Evolutionary conservation across 805 yeast genomes (phyloP).

Genomic region (Grigorovia transvaalensis): DNA sequence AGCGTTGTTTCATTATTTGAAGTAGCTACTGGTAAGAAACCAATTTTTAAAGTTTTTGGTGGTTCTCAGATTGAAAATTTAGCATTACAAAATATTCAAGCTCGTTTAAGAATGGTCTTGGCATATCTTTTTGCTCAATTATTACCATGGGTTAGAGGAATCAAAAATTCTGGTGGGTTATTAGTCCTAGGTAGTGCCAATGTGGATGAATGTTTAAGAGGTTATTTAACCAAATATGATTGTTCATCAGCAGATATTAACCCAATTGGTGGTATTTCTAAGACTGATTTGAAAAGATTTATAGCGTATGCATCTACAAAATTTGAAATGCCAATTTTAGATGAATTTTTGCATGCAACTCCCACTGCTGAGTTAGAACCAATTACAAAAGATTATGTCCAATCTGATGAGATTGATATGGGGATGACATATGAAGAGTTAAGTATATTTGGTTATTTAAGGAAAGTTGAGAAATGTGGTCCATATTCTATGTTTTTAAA

Average conservation of each 20-base stretch:
- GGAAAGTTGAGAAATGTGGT: slow-evolving; percentile 92
- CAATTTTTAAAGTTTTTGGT: slow-evolving; percentile 85
- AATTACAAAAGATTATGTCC: slow-evolving; percentile 82
- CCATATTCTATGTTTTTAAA: slow-evolving; percentile 92
- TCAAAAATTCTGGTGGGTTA: slow-evolving; percentile 52
- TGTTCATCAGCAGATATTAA: slow-evolving; percentile 95
- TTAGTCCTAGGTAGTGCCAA: slow-evolving; percentile 92
- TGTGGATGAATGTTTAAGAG: slow-evolving; percentile 93
- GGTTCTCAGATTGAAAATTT: slow-evolving; percentile 86
- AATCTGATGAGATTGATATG: slow-evolving; percentile 96
- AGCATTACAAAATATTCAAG: slow-evolving; percentile 95
- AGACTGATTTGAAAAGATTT: slow-evolving; percentile 80
- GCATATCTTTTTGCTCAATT: slow-evolving; percentile 90
- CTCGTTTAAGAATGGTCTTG: slow-evolving; percentile 88
- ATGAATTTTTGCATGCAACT: slow-evolving; percentile 75
- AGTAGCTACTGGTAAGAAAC: slow-evolving; percentile 81
- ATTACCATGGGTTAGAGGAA: slow-evolving; percentile 86
- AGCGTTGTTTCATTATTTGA: slow-evolving; percentile 71
- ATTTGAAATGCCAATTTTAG: slow-evolving; percentile 67
- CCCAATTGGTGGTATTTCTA: slow-evolving; percentile 98
- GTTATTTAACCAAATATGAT: slow-evolving; percentile 92
- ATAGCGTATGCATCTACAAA: slow-evolving; percentile 64
- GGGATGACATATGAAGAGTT: slow-evolving; percentile 96
- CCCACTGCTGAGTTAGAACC: slow-evolving; percentile 99
- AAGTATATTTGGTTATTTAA: slow-evolving; percentile 77